These are phyloP conservation scores for Rhododendron williamsianum DNA, from an alignment of 148 eudicot genomes.

Conservation along the genomic window DNA sequence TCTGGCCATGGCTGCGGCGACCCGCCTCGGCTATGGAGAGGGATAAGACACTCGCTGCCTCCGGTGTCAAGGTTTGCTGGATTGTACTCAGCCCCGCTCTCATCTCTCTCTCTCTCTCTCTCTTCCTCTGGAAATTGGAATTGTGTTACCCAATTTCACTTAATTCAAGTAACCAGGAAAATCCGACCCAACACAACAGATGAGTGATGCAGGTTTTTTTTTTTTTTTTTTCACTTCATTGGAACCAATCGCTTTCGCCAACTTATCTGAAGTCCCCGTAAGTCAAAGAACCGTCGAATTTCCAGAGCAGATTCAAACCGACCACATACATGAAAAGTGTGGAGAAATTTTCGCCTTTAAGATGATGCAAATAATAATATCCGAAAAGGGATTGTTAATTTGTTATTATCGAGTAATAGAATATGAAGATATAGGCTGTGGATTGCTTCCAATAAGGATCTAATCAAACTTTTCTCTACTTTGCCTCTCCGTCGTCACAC, in stretches of 20 bases:
- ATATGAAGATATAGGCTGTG: too few species aligned
- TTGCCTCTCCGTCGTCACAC: not conserved
- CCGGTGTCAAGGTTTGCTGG: constrained; percentile 87
- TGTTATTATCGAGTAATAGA: too few species aligned
- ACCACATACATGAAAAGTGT: constrained; percentile 20
- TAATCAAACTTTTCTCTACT: not conserved
- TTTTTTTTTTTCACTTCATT: not conserved
- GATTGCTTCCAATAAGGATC: not conserved
- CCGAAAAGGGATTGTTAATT: too few species aligned
- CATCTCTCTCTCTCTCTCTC: constrained; percentile 29
- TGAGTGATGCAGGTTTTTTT: not conserved
- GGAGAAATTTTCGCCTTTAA: constrained; percentile 9
- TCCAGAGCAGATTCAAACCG: constrained; percentile 35
- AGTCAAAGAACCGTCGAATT: constrained; percentile 20
- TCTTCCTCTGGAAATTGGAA: not conserved
- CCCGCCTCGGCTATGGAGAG: constrained; percentile 85
- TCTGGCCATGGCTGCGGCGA: constrained; percentile 83
- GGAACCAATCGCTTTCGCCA: not conserved
- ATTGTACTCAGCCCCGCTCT: constrained; percentile 82
- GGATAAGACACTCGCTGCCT: constrained; percentile 64
- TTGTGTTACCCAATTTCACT: not conserved
- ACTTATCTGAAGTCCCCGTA: constrained; percentile 7
- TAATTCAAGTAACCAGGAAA: not conserved
- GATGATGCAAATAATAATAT: too few species aligned
- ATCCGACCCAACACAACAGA: not conserved